Evolutionary conservation across 805 yeast genomes (phyloP), one percentile per base, ranked within the genome.

Genomic region (Kazachstania psychrophila): DNA sequence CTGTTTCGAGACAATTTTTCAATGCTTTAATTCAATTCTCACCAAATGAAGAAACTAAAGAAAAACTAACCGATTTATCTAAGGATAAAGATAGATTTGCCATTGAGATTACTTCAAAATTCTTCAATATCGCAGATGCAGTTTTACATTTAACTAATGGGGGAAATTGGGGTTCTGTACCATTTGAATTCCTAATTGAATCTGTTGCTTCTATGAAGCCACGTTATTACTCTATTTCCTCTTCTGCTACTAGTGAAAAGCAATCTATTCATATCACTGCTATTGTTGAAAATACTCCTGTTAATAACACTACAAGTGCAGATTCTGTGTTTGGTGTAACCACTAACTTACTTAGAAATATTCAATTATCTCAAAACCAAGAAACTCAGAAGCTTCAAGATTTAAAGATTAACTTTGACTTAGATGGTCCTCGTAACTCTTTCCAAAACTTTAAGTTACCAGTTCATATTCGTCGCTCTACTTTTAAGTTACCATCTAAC

Each of bases 181-280:
- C 97, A 25, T 80, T 88, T 66, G 79, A 77, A 42, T 84, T 88
- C 54, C 60, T 92, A 25, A 68, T 88, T 49, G 98, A 89, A 65
- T 71, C 81, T 24, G 60, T 89, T 44, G 73, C 87, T 30, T 83
- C 76, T 47, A 66, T 92, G 54, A 94, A 84, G 60, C 95, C 96
- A 27, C 88, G 98, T 61, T 89, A 86, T 65, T 89, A 89, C 64
- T 89, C 97, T n/a, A 89, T 89, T 47, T 88, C 96, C 2, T 88
- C 96, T 1, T 86, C 96, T 6, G 79, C 94, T 1, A 60, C 75
- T 36, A 70, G 77, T 39, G 92, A 85, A 52, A 85, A 85, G 57
- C 72, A 79, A 39, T 71, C 73, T 14, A 70, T 88, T 42, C 86
- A 85, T 48, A 69, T 89, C 41, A 92, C 97, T 15, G 95, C 96